Evolutionary conservation across 352 stramenopile species (phyloP), one percentile per base, ranked within the genome.

Genomic region (Aphanomyces euteiches): DNA sequence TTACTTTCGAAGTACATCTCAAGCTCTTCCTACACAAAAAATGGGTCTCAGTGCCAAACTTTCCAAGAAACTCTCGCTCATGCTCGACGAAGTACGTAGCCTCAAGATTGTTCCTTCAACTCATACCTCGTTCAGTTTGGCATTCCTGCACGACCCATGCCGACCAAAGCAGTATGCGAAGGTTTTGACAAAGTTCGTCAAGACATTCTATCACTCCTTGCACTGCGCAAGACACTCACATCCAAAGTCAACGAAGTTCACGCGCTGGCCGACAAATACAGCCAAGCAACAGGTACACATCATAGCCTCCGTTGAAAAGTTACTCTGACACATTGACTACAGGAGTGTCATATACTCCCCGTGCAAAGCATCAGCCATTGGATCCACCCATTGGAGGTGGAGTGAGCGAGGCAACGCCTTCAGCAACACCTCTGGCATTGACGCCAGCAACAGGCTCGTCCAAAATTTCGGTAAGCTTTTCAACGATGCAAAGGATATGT

Each of bases 141-240:
- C 43, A 75, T 89, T 0, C 82, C 83, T n/a, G 60, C 77, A 5
- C 81, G 83, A 8, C 82, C 83, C n/a, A 89, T 91, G 80, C 83
- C 82, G 50, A 91, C 83, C 43, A 86, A 89, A 53, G 73, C 73
- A 19, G 79, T 83, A 28, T 89, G 80, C 54, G 82, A 88, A 64
- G 78, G 80, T 63, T 89, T 80, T 58, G 83, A 91, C 66, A 74
- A 71, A 7, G 60, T 91, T 21, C 78, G 83, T 6, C 80, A 91
- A 36, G 81, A 89, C 47, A 72, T 77, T 10, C 75, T 91, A 21
- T 78, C 79, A 8, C 72, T 91, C 34, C 64, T 91, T 47, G 82
- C 79, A 45, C 67, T 91, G 36, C 75, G 77, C 13, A 89, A 91
- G 50, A 75, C 88, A 41, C 63, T 91, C 5, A 78, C 78, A n/a